Base-by-base conservation (phyloP, 768 basidiomycete genomes). In the Kwoniella mangroviensis region DNA sequence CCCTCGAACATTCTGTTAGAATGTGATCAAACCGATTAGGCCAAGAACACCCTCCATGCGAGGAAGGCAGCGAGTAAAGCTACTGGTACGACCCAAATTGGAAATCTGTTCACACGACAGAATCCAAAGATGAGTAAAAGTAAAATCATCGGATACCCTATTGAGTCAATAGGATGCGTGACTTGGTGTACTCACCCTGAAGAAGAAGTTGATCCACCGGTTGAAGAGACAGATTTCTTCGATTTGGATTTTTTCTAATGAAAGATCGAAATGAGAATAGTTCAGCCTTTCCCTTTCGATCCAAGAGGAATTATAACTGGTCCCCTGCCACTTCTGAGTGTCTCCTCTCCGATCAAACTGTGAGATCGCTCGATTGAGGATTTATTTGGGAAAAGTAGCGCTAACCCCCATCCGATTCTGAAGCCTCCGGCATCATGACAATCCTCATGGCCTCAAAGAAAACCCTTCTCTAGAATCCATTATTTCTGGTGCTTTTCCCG, bases 31-130 rank as follows among this genome's bases (percentile, higher is more conserved):
- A 34, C 34, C 9, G 34, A 7, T 72, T 73, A 82, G 64, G 83
- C 81, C 53, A 82, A 72, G 83, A 93, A 93, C 84, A 86, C 90
- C 72, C 92, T 88, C 89, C 89, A 96, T 58, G 89, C 94, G 75
- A 96, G 91, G 89, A 93, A 95, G 59, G 87, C 94, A 71, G 88
- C 92, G 56, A 96, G 85, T 28, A 92, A 84, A 55, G 85, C 88
- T 52, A 95, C 87, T 63, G 94, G 94, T 24, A 93, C 79, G 79
- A 94, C 89, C 87, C 93, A 96, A 87, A 91, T 89, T 83, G 90
- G 67, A 83, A 90, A 92, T 76, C 53, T 62, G 42, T 65, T 60
- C 56, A 28, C 28, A 28, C 12, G 40, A 61, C 34, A 34, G 9
- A 34, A 34, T 4, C 34, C 6, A 34, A 3, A 34, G 34, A 34